These are phyloP conservation scores for Penicillium sp. DNA, from an alignment of 2,329 filamentous ascomycete genomes.

Conservation along the genomic window DNA sequence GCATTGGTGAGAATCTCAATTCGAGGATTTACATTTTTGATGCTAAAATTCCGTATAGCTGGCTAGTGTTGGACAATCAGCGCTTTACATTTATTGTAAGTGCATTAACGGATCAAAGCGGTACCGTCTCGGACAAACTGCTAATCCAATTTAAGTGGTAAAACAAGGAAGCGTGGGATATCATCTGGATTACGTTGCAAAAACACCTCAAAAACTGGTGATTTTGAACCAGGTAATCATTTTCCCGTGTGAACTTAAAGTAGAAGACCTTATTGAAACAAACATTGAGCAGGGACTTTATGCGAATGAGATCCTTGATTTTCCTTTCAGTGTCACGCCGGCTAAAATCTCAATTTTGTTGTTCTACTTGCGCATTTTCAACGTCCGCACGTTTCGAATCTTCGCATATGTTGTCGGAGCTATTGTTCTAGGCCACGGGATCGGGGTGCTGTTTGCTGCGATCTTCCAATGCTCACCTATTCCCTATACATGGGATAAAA, in stretches of 20 bases:
- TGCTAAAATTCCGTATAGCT: background rate
- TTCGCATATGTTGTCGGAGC: slow-evolving; percentile 22
- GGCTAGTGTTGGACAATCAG: background rate
- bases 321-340: slow-evolving; percentile 27
- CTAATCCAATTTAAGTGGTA: background rate
- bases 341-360: slow-evolving; percentile 31
- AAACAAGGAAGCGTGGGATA: background rate
- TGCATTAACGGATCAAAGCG: too few relatives aligned
- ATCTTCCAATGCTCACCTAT: slow-evolving; percentile 31
- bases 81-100: background rate
- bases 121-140: background rate
- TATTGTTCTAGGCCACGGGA: slow-evolving; percentile 22
- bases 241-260: too few relatives aligned
- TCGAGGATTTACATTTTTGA: background rate
- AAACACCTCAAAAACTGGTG: background rate
- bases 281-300: slow-evolving; percentile 6
- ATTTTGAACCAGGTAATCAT: background rate
- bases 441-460: slow-evolving; percentile 23
- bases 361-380: slow-evolving; percentile 32
- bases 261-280: background rate
- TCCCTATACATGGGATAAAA: slow-evolving; percentile 21
- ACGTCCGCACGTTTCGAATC: slow-evolving; percentile 19
- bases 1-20: slow-evolving; percentile 2
- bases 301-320: slow-evolving; percentile 25
- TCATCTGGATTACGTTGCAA: background rate